Base-by-base conservation (phyloP, 768 basidiomycete species). In the Hypholoma fasciculare region DNA sequence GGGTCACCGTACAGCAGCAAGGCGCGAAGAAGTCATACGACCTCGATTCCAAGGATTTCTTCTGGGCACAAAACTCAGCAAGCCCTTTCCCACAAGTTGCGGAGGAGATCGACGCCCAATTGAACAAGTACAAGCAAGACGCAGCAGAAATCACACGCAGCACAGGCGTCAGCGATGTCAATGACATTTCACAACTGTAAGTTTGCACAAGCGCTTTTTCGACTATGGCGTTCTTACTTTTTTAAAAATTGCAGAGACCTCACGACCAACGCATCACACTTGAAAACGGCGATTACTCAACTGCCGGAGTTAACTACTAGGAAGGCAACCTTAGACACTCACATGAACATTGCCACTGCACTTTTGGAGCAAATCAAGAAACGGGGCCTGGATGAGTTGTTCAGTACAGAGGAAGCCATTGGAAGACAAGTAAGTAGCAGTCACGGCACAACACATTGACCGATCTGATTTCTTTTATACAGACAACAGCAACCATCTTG, bases 321-420 rank as follows among this genome's bases (percentile, higher is more conserved):
- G 42, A 99, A 99, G 67, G 92, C 94, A 34, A 96, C 92, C 1
- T 82, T 99, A 23, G 97, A 99, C 71, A 94, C 96, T 3, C 97
- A 99, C 70, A 98, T 99, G 96, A 98, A 98, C 74, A 96, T 99
- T 56, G 96, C 96, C 38, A 97, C 96, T 12, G 90, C 96, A 16
- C 75, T 99, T 9, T 77, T 99, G 27, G 94, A 96, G 70, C 88
- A 97, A 38, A 97, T 99, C 77, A 98, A 98, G 76, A 88, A 87
- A 58, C 86, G 97, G 37, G 94, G 92, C 3, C 80, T 99, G 34
- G 97, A 99, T 71, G 96, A 96, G 67, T 80, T 99, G n/a, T 98
- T 97, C 76, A 95, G 95, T 67, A 87, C 88, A 27, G 97, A 99
- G 77, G 97, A 99, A 72, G 85, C 88, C 4, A 90, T 92, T 62